Evolutionary conservation across 495 filamentous ascomycete genomes (phyloP).

Genomic region (Rusavskia elegans): DNA sequence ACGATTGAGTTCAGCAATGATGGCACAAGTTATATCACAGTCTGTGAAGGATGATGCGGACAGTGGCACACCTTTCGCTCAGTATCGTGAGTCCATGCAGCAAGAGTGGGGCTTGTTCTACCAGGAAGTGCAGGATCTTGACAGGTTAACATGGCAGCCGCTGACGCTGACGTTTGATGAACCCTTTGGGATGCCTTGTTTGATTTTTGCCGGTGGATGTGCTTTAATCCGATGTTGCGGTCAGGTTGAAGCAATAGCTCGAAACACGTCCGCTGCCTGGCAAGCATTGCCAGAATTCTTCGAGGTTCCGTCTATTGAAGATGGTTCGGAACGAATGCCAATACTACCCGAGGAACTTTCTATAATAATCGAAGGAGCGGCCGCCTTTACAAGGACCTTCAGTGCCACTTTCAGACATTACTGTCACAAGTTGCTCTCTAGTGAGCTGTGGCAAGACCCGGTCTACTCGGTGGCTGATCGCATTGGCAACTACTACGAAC

Average conservation of each 20-base stretch:
- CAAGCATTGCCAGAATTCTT: not conserved
- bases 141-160: conserved; percentile 67
- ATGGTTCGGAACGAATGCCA: conserved; percentile 4
- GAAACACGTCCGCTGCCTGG: conserved; percentile 16
- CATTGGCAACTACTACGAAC: conserved; percentile 55
- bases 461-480: conserved; percentile 49
- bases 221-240: conserved; percentile 67
- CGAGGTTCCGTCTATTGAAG: conserved; percentile 11
- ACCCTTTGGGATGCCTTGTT: conserved; percentile 58
- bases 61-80: conserved; percentile 50
- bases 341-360: conserved; percentile 17
- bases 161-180: conserved; percentile 61
- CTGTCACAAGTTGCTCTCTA: conserved; percentile 41
- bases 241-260: conserved; percentile 48
- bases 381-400: conserved; percentile 40
- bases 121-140: conserved; percentile 67
- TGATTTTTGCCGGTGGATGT: conserved; percentile 63
- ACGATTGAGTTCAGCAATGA: conserved; percentile 53
- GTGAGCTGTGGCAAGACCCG: conserved; percentile 55
- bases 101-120: conserved; percentile 84
- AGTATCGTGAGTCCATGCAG: conserved; percentile 53
- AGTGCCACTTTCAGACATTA: conserved; percentile 43
- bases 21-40: conserved; percentile 42
- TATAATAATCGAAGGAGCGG: conserved; percentile 39
- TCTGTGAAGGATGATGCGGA: conserved; percentile 35